Evolutionary conservation across 129 eudicot genomes (phyloP).

Genomic region (Heracleum sosnowskyi): DNA sequence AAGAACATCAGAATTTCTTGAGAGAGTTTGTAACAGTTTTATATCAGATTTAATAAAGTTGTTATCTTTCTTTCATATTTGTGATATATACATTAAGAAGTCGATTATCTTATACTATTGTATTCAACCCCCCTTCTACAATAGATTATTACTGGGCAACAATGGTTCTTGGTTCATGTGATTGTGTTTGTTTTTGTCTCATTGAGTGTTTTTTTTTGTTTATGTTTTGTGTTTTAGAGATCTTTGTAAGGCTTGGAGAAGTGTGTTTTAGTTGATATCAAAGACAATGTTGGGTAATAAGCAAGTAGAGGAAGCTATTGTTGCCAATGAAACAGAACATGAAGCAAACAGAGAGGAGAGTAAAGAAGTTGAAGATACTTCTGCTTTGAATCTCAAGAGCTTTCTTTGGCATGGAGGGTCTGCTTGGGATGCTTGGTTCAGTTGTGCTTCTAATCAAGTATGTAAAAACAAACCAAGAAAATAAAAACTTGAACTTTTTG

Average conservation of each 20-base stretch:
- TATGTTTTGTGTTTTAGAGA: constrained; percentile 14
- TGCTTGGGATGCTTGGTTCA: constrained; percentile 98
- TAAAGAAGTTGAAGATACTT: constrained; percentile 35
- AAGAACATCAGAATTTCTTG: too few relatives aligned
- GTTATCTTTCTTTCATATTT: too few relatives aligned
- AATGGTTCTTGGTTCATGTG: too few relatives aligned
- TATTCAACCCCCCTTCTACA: too few relatives aligned
- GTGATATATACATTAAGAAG: too few relatives aligned
- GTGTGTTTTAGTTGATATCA: constrained; percentile 1
- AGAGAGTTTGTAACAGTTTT: too few relatives aligned
- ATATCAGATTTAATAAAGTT: too few relatives aligned
- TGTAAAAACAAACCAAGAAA: not conserved
- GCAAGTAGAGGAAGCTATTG: constrained; percentile 92
- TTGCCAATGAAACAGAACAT: constrained; percentile 40
- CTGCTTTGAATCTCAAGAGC: constrained; percentile 39
- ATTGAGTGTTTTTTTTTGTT: too few relatives aligned
- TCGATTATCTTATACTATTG: too few relatives aligned
- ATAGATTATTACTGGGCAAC: too few relatives aligned
- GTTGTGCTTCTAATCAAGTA: constrained; percentile 98
- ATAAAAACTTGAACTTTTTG: not conserved
- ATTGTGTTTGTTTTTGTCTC: too few relatives aligned
- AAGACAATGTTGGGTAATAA: constrained; percentile 55
- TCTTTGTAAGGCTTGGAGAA: constrained; percentile 10
- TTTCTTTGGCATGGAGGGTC: constrained; percentile 97
- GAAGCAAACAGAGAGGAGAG: constrained; percentile 24